Base-by-base conservation (phyloP, 164 flowering plant genomes). In the Magnolia officinalis region DNA sequence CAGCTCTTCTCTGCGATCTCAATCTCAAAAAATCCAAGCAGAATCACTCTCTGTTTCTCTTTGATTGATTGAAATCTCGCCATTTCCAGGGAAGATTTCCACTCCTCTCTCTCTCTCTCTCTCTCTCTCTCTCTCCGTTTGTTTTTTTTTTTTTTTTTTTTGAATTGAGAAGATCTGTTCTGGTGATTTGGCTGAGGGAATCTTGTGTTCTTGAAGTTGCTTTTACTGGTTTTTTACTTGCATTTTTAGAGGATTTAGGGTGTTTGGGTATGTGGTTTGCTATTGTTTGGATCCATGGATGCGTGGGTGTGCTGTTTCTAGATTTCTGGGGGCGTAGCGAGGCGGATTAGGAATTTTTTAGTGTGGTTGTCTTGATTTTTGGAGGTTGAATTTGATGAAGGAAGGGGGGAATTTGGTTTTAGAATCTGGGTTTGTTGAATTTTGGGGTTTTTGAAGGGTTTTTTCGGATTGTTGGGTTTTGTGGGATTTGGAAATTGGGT, bases 281-380 rank as follows among this genome's bases (percentile, higher is more conserved):
- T 77, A 71, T 86, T 66, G 78, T 83, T 88, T 86, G 87, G 86
- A 83, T 76, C 72, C 85, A 75, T 83, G 90, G 89, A 52, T 88
- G 79, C 77, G 85, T 81, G 7, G 83, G 83, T 75, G 84, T 85
- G 11, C 78, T 79, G 76, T 85, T 86, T 80, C 70, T 86, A 78
- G 86, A 84, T 84, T 87, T 85, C 66, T 86, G 88, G 84, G 90
- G 89, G 65, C 68, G 83, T 73, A 82, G 69, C 21, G 85, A 86
- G 71, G 86, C 84, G 55, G 84, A 85, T 79, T 85, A 79, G 74
- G 11, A 10, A 26, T 49, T 59, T 50, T 31, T 8, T 26, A 1
- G 8, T 29, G 10, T 59, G 67, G n/a, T 9, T 59, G 49, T 73
- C 31, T 16, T 73, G 49, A 24, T 37, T 49, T 59, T 37, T 73